phyloP scores from a whole-genome alignment of 2,329 filamentous ascomycete species.

The Phaeomoniella chlamydospora region DNA sequence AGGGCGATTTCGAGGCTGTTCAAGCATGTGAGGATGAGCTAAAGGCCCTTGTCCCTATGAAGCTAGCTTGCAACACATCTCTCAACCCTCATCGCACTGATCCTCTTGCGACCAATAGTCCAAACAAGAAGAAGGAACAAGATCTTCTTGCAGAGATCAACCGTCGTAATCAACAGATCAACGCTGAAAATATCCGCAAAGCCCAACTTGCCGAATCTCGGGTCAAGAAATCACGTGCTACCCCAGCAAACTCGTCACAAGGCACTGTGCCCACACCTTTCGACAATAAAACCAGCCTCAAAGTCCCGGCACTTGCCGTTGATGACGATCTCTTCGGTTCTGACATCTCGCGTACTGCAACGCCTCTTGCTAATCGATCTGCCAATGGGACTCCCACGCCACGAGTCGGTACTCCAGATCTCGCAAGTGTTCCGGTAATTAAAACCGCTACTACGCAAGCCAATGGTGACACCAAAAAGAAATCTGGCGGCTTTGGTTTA shows the following conservation, averaged over 20 bases:
- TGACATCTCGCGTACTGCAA: conserved; percentile 24
- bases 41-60: conserved; percentile 34
- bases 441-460: conserved; percentile 12
- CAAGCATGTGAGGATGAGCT: conserved; percentile 34
- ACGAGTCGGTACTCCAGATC: conserved; percentile 2
- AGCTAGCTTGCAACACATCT: conserved; percentile 58
- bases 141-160: conserved; percentile 77
- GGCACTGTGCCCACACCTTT: conserved; percentile 11
- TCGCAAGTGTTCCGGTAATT: conserved; percentile 4
- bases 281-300: conserved; percentile 10
- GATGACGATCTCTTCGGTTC: conserved; percentile 30
- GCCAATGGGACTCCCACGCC: conserved; percentile 8
- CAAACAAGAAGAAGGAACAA: conserved; percentile 48
- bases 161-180: conserved; percentile 65
- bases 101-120: background rate
- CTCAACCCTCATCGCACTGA: conserved; percentile 37
- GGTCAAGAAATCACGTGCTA: conserved; percentile 17
- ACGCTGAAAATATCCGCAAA: conserved; percentile 79
- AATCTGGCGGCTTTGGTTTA: conserved; percentile 43
- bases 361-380: conserved; percentile 9
- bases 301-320: conserved; percentile 1
- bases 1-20: conserved; percentile 46
- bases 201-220: conserved; percentile 68
- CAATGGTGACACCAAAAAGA: conserved; percentile 23
- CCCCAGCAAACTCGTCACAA: conserved; percentile 4